Conservation (phyloP, 495 filamentous ascomycete genomes). For the Xylaria scruposa region DNA sequence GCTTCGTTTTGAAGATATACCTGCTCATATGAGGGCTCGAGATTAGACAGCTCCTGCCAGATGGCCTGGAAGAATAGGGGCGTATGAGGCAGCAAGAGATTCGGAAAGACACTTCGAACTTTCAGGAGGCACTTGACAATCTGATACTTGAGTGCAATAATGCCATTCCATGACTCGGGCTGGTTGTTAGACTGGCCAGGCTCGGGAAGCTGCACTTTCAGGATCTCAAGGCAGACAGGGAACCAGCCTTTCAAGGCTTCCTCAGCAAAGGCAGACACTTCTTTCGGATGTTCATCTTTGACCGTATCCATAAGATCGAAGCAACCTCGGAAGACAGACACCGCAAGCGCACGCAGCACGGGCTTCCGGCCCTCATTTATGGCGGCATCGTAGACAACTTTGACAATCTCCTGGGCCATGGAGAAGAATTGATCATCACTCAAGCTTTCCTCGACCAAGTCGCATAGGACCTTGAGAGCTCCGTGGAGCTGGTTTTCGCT, state of each 20-base stretch:
- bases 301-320: conserved; percentile 97
- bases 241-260: conserved; percentile 82
- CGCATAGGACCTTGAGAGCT: conserved; percentile 82
- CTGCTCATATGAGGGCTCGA: conserved; percentile 73
- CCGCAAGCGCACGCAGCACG: conserved; percentile 78
- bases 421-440: conserved; percentile 93
- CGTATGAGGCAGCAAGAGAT: conserved; percentile 79
- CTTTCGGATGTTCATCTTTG: conserved; percentile 83
- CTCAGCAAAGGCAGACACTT: conserved; percentile 87
- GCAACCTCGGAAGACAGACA: conserved; percentile 85
- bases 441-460: conserved; percentile 90
- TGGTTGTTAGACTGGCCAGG: conserved; percentile 43
- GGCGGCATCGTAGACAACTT: conserved; percentile 80
- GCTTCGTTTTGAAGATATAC: conserved; percentile 85
- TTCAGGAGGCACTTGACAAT: conserved; percentile 92
- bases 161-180: conserved; percentile 70
- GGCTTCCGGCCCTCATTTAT: conserved; percentile 74
- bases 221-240: conserved; percentile 78
- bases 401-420: conserved; percentile 82
- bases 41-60: conserved; percentile 81
- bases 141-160: conserved; percentile 85
- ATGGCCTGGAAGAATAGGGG: conserved; percentile 78
- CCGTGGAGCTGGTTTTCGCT: conserved; percentile 83
- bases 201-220: conserved; percentile 74
- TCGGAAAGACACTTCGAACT: conserved; percentile 81